Conservation (phyloP, 2,329 filamentous ascomycete species). For the Paraphaeosphaeria minitans region DNA sequence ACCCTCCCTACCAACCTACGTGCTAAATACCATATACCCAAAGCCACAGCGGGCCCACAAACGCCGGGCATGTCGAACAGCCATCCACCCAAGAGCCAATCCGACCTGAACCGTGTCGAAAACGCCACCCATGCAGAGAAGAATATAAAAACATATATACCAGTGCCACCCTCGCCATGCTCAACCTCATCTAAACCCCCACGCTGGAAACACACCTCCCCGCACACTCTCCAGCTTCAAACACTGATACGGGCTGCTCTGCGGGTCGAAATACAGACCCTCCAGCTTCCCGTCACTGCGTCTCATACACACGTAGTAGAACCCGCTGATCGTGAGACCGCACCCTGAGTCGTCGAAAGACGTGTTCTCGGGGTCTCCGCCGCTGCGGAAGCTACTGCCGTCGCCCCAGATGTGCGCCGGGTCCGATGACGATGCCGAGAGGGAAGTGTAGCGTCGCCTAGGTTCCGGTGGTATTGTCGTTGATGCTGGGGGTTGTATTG, state of each 20-base stretch:
- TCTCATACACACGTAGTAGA: conserved; percentile 59
- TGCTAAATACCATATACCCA: background rate
- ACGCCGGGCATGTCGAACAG: background rate
- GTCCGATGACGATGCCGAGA: conserved; percentile 1
- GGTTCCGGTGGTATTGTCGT: conserved; percentile 8
- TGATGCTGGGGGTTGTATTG: conserved; percentile 19
- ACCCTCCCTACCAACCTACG: background rate
- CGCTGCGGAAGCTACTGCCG: background rate
- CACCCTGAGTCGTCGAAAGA: conserved; percentile 43
- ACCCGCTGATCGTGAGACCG: conserved; percentile 60
- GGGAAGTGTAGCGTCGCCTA: conserved; percentile 6
- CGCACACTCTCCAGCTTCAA: conserved; percentile 50
- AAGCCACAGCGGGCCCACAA: background rate
- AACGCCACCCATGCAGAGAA: background rate
- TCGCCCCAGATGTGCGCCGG: conserved; percentile 5
- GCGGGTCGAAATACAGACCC: conserved; percentile 61
- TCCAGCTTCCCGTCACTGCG: conserved; percentile 54
- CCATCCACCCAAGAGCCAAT: background rate
- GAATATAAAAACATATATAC: background rate
- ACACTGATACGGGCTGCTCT: conserved; percentile 59
- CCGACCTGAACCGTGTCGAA: background rate
- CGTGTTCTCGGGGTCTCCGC: conserved; percentile 26
- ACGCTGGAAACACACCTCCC: conserved; percentile 44
- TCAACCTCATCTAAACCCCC: conserved; percentile 43
- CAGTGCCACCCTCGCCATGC: background rate